These are phyloP conservation scores for Skeletonema costatum DNA, from an alignment of 108 stramenopile genomes.

Conservation along the genomic window DNA sequence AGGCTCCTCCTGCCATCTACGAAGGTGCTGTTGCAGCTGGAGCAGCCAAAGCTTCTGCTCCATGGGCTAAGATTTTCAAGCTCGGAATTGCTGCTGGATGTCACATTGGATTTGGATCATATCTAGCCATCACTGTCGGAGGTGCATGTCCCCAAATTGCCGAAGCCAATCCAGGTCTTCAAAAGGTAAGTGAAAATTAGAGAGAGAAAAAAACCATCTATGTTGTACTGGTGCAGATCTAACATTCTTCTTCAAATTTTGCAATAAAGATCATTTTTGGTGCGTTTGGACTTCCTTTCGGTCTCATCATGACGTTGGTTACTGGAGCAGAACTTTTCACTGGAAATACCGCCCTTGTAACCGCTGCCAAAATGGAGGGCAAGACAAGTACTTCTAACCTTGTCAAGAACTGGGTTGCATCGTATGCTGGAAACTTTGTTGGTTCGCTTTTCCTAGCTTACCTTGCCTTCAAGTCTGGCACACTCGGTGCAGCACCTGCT, in stretches of 20 bases:
- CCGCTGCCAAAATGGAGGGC: conserved; percentile 79
- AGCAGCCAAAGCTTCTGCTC: conserved; percentile 70
- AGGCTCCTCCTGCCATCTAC: conserved; percentile 78
- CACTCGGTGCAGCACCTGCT: conserved; percentile 71
- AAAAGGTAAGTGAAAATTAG: conserved; percentile 60
- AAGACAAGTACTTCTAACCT: conserved; percentile 64
- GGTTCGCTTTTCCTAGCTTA: conserved; percentile 81
- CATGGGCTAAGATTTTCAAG: conserved; percentile 80
- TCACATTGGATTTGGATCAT: conserved; percentile 89
- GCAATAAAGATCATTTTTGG: conserved; percentile 71
- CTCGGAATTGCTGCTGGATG: conserved; percentile 83
- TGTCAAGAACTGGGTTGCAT: conserved; percentile 74
- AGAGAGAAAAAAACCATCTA: not conserved
- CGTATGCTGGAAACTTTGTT: conserved; percentile 88
- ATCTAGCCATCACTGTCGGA: conserved; percentile 83
- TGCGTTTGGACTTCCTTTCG: conserved; percentile 86
- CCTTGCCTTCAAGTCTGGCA: conserved; percentile 74
- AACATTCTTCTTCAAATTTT: not conserved
- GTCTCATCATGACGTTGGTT: conserved; percentile 85
- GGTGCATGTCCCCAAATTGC: conserved; percentile 86
- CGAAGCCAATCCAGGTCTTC: conserved; percentile 85
- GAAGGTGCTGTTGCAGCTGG: conserved; percentile 83
- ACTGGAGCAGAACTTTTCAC: conserved; percentile 73
- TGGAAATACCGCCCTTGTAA: conserved; percentile 82
- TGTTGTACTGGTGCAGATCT: not conserved